Conservation (phyloP, 140 eudicot species). For the Oenanthe javanica region DNA sequence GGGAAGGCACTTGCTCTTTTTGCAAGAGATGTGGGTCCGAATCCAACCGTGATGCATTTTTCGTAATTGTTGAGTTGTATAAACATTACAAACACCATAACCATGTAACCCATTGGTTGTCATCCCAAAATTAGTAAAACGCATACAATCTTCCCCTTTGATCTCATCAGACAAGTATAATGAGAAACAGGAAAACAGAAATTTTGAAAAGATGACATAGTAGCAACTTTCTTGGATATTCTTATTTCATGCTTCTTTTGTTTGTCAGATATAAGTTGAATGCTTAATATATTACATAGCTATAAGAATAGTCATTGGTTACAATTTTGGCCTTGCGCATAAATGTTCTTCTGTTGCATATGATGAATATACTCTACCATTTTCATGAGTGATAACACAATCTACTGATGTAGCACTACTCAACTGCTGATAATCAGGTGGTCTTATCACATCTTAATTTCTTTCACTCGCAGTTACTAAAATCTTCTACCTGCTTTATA, state of each 20-base stretch:
- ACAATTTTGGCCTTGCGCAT: neutral
- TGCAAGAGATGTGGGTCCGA: constrained; percentile 17
- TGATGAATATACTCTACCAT: neutral
- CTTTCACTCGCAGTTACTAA: neutral
- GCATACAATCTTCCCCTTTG: neutral
- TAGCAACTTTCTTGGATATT: neutral
- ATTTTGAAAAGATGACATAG: neutral
- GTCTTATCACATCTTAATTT: neutral
- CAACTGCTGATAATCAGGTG: neutral
- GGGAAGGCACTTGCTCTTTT: constrained; percentile 11
- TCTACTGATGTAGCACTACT: neutral
- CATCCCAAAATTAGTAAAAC: neutral
- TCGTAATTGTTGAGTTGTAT: neutral
- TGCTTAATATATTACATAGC: neutral
- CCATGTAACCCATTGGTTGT: neutral
- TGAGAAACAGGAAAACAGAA: neutral
- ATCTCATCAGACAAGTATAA: neutral
- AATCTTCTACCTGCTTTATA: too few species aligned
- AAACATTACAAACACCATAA: neutral
- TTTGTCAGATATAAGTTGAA: neutral
- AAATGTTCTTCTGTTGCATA: neutral
- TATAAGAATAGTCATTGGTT: neutral
- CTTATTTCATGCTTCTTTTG: neutral
- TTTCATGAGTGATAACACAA: neutral
- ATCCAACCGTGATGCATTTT: constrained; percentile 15